phyloP scores from a whole-genome alignment of 345 rosid species.

The Firmiana major region DNA sequence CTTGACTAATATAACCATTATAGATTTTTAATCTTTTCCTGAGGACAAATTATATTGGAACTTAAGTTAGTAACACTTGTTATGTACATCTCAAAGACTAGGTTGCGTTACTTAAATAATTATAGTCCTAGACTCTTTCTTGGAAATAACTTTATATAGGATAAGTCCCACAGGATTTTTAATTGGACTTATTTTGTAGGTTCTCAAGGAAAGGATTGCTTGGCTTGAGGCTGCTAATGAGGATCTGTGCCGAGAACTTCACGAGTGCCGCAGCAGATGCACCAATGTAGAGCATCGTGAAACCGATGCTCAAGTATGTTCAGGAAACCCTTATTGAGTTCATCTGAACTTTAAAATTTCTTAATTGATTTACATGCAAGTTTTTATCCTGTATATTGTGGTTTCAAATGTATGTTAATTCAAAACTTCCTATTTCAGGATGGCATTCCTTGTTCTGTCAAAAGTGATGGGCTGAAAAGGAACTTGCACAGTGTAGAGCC shows the following conservation, averaged over 20 bases:
- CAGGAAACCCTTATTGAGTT: constrained; percentile 2
- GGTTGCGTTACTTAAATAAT: background rate
- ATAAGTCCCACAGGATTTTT: background rate
- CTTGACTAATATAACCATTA: constrained; percentile 5
- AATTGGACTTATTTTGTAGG: constrained; percentile 34
- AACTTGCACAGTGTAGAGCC: constrained; percentile 79
- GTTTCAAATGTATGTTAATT: constrained; percentile 1
- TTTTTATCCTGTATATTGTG: background rate
- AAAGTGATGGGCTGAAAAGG: constrained; percentile 80
- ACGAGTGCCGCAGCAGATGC: constrained; percentile 70
- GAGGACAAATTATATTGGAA: background rate
- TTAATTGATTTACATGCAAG: constrained; percentile 1
- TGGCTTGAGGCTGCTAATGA: constrained; percentile 94
- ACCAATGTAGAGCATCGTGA: constrained; percentile 52
- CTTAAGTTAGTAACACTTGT: background rate
- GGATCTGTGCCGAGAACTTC: constrained; percentile 91
- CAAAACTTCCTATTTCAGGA: constrained; percentile 46
- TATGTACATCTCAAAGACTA: background rate
- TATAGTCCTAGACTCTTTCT: background rate
- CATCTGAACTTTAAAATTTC: constrained; percentile 7
- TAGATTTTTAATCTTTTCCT: background rate
- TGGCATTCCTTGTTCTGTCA: constrained; percentile 55
- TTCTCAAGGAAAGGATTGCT: constrained; percentile 85
- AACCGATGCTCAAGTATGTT: constrained; percentile 72
- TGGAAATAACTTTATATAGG: background rate